Percentiles rank a stretch among this genome's conserved stretches.
Evolutionary conservation across 345 rosid genomes (phyloP).

Genomic region (Gossypium longicalyx): DNA sequence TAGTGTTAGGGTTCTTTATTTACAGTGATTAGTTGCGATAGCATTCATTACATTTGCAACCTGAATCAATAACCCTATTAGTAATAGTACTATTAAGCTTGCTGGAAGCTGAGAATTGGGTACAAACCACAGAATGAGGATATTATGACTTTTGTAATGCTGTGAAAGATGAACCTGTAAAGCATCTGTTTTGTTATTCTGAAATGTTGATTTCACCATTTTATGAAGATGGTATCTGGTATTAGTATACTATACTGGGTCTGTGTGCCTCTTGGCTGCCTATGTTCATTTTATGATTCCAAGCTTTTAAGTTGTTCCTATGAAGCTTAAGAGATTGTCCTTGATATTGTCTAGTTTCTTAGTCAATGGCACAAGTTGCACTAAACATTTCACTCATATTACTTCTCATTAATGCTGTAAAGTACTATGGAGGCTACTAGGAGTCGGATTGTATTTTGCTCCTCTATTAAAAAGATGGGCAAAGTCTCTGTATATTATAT

Average conservation of each 20-base stretch:
- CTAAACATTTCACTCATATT: not conserved
- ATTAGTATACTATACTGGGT: not conserved
- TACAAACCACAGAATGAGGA: not conserved
- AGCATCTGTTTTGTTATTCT: not conserved
- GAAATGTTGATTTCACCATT: not conserved
- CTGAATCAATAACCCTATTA: not conserved
- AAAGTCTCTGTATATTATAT: too few relatives aligned
- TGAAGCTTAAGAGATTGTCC: not conserved
- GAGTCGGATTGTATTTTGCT: too few relatives aligned
- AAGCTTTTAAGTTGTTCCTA: not conserved
- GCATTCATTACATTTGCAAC: not conserved
- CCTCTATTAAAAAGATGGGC: too few relatives aligned
- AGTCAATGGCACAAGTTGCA: not conserved
- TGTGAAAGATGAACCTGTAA: not conserved
- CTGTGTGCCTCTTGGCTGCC: not conserved
- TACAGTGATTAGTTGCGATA: not conserved
- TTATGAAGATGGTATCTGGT: not conserved
- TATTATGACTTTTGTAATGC: not conserved
- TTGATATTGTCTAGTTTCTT: not conserved
- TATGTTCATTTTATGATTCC: not conserved
- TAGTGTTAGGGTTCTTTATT: not conserved
- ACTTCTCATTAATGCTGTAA: too few relatives aligned
- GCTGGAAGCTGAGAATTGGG: not conserved
- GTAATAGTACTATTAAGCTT: not conserved
- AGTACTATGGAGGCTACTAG: too few relatives aligned